Percentiles rank a stretch among this genome's conserved stretches.
Conservation (phyloP, 371 early-diverging fungal genomes). For the Apophysomyces variabilis region DNA sequence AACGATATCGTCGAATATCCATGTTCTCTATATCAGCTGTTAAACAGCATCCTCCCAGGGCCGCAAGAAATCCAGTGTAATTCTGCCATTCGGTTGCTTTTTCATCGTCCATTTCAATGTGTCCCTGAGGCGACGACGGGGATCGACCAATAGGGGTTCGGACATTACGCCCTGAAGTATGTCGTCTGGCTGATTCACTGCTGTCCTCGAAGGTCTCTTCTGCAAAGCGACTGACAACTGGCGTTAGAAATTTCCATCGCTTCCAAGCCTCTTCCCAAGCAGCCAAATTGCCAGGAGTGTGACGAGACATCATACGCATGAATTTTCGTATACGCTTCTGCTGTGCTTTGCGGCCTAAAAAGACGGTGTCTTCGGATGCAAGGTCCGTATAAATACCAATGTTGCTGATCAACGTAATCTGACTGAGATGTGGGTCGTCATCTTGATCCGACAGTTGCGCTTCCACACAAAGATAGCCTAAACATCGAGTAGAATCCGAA, state of each 20-base stretch:
- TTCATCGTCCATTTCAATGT: constrained; percentile 44
- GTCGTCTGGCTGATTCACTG: neutral
- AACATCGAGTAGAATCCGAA: constrained; percentile 60
- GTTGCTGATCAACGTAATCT: constrained; percentile 69
- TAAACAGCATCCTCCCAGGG: constrained; percentile 69
- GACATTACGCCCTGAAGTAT: constrained; percentile 7
- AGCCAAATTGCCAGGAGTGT: constrained; percentile 77
- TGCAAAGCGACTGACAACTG: constrained; percentile 42
- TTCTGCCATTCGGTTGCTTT: constrained; percentile 66
- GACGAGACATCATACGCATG: constrained; percentile 66
- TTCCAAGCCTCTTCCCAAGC: constrained; percentile 88
- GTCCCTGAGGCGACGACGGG: constrained; percentile 16
- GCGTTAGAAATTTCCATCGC: constrained; percentile 71
- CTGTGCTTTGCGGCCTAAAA: constrained; percentile 73
- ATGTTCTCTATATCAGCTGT: constrained; percentile 25
- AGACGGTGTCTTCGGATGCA: constrained; percentile 55
- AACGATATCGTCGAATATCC: constrained; percentile 9
- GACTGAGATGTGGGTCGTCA: constrained; percentile 52
- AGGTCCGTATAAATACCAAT: constrained; percentile 72
- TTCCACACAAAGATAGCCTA: constrained; percentile 65
- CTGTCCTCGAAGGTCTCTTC: constrained; percentile 39
- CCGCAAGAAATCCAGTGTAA: constrained; percentile 73
- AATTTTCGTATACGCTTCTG: constrained; percentile 79
- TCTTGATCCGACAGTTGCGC: constrained; percentile 60
- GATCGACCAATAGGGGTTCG: constrained; percentile 14